These are phyloP conservation scores for Pythium periplocum DNA, from an alignment of 352 stramenopile genomes.

Conservation along the genomic window DNA sequence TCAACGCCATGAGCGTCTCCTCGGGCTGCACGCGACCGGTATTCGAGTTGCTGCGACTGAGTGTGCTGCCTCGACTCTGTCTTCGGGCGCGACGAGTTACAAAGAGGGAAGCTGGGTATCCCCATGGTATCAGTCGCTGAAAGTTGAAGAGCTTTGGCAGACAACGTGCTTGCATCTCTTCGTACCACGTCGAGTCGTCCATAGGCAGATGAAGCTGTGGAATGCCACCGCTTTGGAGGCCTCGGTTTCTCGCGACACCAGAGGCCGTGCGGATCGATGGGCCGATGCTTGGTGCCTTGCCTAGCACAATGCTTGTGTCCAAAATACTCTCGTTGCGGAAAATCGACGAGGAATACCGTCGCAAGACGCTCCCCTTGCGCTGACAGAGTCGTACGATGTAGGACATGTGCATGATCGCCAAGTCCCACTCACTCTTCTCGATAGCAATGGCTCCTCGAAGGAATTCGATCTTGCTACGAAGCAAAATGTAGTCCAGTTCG, in stretches of 20 bases:
- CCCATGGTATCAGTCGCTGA: slow-evolving; percentile 29
- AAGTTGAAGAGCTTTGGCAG: slow-evolving; percentile 41
- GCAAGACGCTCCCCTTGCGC: slow-evolving; percentile 53
- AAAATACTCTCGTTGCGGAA: slow-evolving; percentile 21
- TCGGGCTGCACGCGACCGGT: slow-evolving; percentile 40
- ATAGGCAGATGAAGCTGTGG: slow-evolving; percentile 9
- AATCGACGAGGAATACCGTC: slow-evolving; percentile 40
- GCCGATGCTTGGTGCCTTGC: background rate
- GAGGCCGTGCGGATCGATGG: slow-evolving; percentile 1
- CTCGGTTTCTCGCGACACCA: slow-evolving; percentile 6
- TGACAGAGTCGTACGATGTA: slow-evolving; percentile 60
- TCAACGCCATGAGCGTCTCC: slow-evolving; percentile 42
- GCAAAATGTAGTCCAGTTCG: slow-evolving; percentile 53
- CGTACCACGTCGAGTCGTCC: slow-evolving; percentile 10
- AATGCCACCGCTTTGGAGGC: background rate
- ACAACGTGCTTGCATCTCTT: slow-evolving; percentile 25
- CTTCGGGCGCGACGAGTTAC: background rate
- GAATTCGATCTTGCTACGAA: slow-evolving; percentile 71
- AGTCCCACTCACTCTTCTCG: slow-evolving; percentile 62
- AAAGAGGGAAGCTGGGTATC: too few relatives aligned
- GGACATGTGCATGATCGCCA: slow-evolving; percentile 56
- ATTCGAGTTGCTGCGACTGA: slow-evolving; percentile 9
- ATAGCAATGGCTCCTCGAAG: slow-evolving; percentile 63
- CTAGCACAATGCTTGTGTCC: slow-evolving; percentile 14
- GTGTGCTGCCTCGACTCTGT: slow-evolving; percentile 7